These are phyloP conservation scores for Choanephora cucurbitarum DNA, from an alignment of 371 early-diverging fungal genomes.

Conservation along the genomic window DNA sequence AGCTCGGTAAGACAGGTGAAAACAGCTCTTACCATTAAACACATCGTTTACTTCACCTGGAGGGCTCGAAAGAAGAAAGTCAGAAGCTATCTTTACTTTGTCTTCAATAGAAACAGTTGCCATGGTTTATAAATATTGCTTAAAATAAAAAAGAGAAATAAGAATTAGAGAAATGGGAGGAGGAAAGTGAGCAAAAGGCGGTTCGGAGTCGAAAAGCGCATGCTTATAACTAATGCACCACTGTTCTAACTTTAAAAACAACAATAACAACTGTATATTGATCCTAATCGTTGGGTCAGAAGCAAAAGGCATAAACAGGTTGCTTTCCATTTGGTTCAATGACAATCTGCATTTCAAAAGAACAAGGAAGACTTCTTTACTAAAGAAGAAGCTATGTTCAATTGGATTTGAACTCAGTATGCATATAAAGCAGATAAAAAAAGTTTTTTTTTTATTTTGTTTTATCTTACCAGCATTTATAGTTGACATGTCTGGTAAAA, in stretches of 20 bases:
- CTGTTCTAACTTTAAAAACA: too few relatives aligned
- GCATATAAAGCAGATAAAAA: too few relatives aligned
- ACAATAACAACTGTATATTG: too few relatives aligned
- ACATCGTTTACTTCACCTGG: constrained; percentile 98
- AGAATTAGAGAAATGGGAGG: background rate
- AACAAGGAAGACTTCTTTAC: too few relatives aligned
- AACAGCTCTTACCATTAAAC: constrained; percentile 75
- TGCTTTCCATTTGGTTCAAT: too few relatives aligned
- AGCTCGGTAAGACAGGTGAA: background rate
- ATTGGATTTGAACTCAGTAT: too few relatives aligned
- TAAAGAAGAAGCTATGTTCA: too few relatives aligned
- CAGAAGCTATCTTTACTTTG: constrained; percentile 78
- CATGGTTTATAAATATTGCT: constrained; percentile 15
- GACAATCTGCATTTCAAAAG: too few relatives aligned
- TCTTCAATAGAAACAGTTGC: constrained; percentile 46
- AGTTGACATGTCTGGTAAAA: constrained; percentile 33
- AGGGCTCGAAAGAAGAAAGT: constrained; percentile 84
- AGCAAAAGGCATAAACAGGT: too few relatives aligned
- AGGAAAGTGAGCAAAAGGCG: background rate
- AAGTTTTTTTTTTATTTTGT: constrained; percentile 2
- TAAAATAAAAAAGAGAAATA: background rate
- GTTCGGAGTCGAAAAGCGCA: too few relatives aligned
- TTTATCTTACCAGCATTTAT: background rate
- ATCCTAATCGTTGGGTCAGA: too few relatives aligned
- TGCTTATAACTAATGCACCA: too few relatives aligned